Conservation (phyloP, 169 alveolate genomes). For the Plasmodium fragile region DNA sequence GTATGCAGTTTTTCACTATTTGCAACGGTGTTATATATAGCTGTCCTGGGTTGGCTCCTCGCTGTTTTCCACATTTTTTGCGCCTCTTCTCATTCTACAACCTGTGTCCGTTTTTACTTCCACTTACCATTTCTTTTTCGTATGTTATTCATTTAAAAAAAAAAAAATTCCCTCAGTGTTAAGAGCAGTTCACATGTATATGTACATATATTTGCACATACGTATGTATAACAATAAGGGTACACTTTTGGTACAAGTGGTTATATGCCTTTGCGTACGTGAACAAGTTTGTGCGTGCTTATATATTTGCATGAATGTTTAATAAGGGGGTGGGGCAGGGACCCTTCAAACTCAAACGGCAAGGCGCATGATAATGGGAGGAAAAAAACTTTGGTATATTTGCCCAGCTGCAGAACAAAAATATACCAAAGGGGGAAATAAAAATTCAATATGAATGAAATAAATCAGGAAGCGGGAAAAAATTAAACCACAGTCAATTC, state of each 20-base stretch:
- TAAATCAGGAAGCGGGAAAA: conserved; percentile 12
- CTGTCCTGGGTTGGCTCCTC: not conserved
- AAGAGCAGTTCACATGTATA: not conserved
- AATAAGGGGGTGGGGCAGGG: not conserved
- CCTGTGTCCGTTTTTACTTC: not conserved
- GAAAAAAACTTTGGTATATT: conserved; percentile 2
- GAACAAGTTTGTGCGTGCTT: not conserved
- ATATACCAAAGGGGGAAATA: conserved; percentile 17
- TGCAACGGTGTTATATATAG: not conserved
- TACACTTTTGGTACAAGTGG: not conserved
- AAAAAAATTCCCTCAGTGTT: conserved; percentile 5
- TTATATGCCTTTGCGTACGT: conserved; percentile 8
- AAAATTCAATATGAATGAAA: not conserved
- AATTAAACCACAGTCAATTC: conserved; percentile 15
- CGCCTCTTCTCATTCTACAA: not conserved
- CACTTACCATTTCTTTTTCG: conserved; percentile 69
- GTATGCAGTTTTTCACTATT: not conserved
- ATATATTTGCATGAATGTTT: not conserved
- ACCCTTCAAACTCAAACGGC: conserved; percentile 6
- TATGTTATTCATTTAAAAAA: conserved; percentile 57
- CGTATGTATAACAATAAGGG: not conserved
- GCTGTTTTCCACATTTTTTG: not conserved
- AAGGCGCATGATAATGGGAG: not conserved
- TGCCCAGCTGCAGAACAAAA: conserved; percentile 58
- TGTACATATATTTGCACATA: conserved; percentile 2